Conservation (phyloP, 1,284 basidiomycete genomes). For the Inonotus hispidus region DNA sequence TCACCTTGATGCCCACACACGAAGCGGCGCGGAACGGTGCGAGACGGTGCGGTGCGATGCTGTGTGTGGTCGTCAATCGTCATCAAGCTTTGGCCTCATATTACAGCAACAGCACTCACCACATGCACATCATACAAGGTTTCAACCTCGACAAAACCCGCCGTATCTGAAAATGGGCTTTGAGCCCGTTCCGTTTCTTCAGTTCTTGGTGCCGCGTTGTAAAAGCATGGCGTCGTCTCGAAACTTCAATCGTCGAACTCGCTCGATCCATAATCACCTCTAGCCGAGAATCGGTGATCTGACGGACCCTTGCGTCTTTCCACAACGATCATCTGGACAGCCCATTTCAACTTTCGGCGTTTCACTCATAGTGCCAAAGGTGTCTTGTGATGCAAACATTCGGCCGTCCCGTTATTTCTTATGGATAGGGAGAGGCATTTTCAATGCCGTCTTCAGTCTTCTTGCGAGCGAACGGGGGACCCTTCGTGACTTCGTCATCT, state of each 20-base stretch:
- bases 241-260: neutral
- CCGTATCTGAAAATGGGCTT: too few species aligned
- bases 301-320: neutral
- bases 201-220: slow-evolving; percentile 15
- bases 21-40: neutral
- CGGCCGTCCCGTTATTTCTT: neutral
- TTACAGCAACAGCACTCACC: too few species aligned
- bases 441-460: neutral
- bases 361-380: neutral
- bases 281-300: neutral
- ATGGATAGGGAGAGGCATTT: neutral
- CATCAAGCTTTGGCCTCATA: too few species aligned
- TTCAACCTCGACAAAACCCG: too few species aligned
- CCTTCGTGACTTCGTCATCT: too few species aligned
- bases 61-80: neutral
- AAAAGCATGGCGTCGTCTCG: slow-evolving; percentile 10
- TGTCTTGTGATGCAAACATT: neutral
- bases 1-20: neutral
- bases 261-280: neutral
- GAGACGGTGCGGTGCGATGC: neutral
- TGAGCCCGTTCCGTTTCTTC: neutral
- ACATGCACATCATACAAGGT: too few species aligned
- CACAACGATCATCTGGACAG: neutral
- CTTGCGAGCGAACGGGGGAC: too few species aligned
- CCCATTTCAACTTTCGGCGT: neutral